A percentile compares a stretch with the other conserved stretches of the same genome.
phyloP scores from a whole-genome alignment of 768 basidiomycete species.

The Pleurotus cornucopiae region DNA sequence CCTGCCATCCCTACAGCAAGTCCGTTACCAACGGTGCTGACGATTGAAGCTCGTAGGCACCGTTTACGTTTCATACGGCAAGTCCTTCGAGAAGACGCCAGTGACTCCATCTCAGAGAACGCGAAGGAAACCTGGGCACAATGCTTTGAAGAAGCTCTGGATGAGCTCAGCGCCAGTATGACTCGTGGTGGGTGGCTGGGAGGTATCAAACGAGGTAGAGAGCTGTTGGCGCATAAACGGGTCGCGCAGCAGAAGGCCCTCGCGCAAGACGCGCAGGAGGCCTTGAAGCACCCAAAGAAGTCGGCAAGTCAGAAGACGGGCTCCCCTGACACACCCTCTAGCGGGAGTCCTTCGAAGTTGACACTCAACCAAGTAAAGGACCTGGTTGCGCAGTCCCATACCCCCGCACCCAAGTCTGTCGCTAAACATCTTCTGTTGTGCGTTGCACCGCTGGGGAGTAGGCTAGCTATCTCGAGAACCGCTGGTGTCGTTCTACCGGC shows the following conservation, averaged over 20 bases:
- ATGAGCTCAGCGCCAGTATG: slow-evolving; percentile 38
- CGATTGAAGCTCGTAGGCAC: slow-evolving; percentile 35
- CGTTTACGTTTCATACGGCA: slow-evolving; percentile 35
- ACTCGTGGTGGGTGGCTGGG: slow-evolving; percentile 42
- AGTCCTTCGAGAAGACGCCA: slow-evolving; percentile 28
- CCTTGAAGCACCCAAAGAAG: slow-evolving; percentile 1
- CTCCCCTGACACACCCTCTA: neutral
- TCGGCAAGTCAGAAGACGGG: neutral
- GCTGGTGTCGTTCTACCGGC: slow-evolving; percentile 35
- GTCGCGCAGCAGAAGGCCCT: slow-evolving; percentile 15
- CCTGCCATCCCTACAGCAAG: slow-evolving; percentile 6
- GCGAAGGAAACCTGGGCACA: slow-evolving; percentile 38
- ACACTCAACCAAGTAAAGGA: slow-evolving; percentile 3
- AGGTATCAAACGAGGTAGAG: slow-evolving; percentile 34
- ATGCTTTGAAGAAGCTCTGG: slow-evolving; percentile 43
- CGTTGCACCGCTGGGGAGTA: slow-evolving; percentile 34
- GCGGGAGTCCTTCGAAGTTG: neutral
- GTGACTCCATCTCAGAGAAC: slow-evolving; percentile 22
- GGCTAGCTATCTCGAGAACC: slow-evolving; percentile 24
- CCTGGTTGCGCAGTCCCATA: slow-evolving; percentile 6
- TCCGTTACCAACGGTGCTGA: slow-evolving; percentile 22
- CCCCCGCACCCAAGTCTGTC: slow-evolving; percentile 19
- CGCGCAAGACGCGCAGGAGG: slow-evolving; percentile 16
- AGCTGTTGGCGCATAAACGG: slow-evolving; percentile 15
- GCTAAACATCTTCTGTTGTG: slow-evolving; percentile 50